Base-by-base conservation (phyloP, 1,284 basidiomycete genomes). In the Inonotus hispidus region DNA sequence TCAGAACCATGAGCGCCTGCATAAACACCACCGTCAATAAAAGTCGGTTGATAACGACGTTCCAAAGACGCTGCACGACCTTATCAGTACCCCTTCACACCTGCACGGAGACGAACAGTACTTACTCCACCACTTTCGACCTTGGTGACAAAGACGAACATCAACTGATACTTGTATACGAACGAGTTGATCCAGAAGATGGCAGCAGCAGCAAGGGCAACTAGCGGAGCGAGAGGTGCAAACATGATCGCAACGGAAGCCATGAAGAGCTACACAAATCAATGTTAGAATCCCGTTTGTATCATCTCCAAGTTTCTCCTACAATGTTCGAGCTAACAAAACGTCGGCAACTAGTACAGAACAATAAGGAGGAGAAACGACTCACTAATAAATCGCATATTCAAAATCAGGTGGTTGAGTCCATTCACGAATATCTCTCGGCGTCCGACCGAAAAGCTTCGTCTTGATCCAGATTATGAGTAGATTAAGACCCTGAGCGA, bases 391-490 rank as follows among this genome's bases (percentile, higher is more conserved):
- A 61, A 95, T 83, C 11, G 92, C 83, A 75, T 91, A 98, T 68
- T 95, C 88, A 71, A 98, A 98, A 43, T 89, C 86, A 3, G 92
- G 92, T 16, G 96, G 96, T 71, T 95, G 91, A 5, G 96, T 98
- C 88, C 92, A 95, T 68, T 98, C 95, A 58, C 94, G 83, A 62
- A 98, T 93, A 69, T 98, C 95, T 67, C 97, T 85, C 50, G 95
- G 96, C 0, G 97, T 99, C 61, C 95, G 88, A n/a, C 95, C 93
- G 69, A 98, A 92, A 53, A 65, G 21, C 4, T 45, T 77, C 2
- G 91, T 94, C 74, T 92, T 91, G 74, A 98, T 78, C 38, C 88
- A 95, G 21, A 95, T 84, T 77, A 90, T 85, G 13, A 95, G 70
- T 37, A 99, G 80, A 70, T 97, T 96, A 74, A 98, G 74, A 59